phyloP scores from a whole-genome alignment of 2,329 filamentous ascomycete species.

The Dactylellina sp. region DNA sequence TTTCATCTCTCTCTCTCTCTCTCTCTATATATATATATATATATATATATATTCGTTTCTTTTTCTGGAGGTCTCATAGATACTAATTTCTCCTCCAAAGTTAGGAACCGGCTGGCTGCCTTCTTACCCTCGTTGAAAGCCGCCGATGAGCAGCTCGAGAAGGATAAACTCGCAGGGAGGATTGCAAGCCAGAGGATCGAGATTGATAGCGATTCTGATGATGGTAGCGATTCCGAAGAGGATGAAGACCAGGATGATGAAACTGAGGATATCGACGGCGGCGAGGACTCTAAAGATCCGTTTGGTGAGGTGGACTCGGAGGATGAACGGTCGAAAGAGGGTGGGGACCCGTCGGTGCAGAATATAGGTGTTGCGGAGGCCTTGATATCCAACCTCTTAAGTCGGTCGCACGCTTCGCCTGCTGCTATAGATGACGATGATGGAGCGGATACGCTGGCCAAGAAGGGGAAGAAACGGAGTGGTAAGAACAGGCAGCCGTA shows the following conservation, averaged over 20 bases:
- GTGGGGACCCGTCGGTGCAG: not conserved
- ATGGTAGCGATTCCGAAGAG: conserved; percentile 59
- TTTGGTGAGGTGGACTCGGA: not conserved
- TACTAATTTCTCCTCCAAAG: conserved; percentile 38
- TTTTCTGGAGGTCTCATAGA: not conserved
- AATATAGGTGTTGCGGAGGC: conserved; percentile 20
- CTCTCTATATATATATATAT: too few species aligned
- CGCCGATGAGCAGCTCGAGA: conserved; percentile 65
- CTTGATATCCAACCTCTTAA: conserved; percentile 43
- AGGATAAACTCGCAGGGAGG: conserved; percentile 63
- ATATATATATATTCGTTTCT: too few species aligned
- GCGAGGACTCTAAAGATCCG: too few species aligned
- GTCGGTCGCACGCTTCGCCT: not conserved
- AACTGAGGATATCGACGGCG: conserved; percentile 59
- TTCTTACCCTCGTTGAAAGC: conserved; percentile 65
- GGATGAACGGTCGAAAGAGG: not conserved
- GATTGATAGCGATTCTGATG: conserved; percentile 58
- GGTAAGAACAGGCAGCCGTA: conserved; percentile 36
- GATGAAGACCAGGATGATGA: conserved; percentile 62
- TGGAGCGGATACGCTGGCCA: not conserved
- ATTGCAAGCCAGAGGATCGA: conserved; percentile 63
- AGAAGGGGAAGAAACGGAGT: conserved; percentile 18
- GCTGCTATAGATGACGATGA: not conserved
- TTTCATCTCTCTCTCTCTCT: not conserved
- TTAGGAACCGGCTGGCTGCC: conserved; percentile 62